Evolutionary conservation across 2,329 filamentous ascomycete genomes (phyloP).

Genomic region (Neobulgaria alba): DNA sequence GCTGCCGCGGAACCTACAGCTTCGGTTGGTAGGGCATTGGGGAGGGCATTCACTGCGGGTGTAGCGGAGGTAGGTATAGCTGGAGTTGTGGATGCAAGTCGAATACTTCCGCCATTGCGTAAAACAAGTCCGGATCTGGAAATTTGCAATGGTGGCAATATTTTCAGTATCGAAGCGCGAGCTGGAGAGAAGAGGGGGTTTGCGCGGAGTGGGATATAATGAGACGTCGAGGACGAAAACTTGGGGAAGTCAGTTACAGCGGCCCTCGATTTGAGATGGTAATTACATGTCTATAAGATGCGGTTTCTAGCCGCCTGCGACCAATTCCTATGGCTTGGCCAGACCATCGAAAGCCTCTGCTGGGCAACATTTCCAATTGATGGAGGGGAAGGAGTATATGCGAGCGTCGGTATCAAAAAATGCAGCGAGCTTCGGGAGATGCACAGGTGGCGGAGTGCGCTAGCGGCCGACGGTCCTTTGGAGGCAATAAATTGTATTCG

Average conservation of each 20-base stretch:
- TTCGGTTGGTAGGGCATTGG: conserved; percentile 7
- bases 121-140: conserved; percentile 16
- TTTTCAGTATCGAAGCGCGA: conserved; percentile 12
- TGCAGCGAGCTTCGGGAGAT: conserved; percentile 22
- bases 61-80: conserved; percentile 7
- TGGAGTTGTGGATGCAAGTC: conserved; percentile 25
- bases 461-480: conserved; percentile 3
- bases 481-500: too few relatives aligned
- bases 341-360: conserved; percentile 42
- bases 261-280: not conserved
- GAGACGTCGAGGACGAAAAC: conserved; percentile 27
- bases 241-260: conserved; percentile 17
- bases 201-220: conserved; percentile 19
- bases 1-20: conserved; percentile 8
- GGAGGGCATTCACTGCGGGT: conserved; percentile 5
- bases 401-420: too few relatives aligned
- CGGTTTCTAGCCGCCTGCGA: conserved; percentile 30
- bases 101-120: conserved; percentile 19
- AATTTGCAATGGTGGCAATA: conserved; percentile 10
- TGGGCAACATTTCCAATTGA: conserved; percentile 51
- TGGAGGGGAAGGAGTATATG: too few relatives aligned
- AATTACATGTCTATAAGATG: conserved; percentile 30
- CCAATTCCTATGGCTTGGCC: conserved; percentile 33
- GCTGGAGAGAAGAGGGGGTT: conserved; percentile 21
- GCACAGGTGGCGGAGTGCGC: conserved; percentile 2